Evolutionary conservation across 805 yeast species (phyloP), one percentile per base, ranked within the genome.

Genomic region (Maudiozyma bulderi): DNA sequence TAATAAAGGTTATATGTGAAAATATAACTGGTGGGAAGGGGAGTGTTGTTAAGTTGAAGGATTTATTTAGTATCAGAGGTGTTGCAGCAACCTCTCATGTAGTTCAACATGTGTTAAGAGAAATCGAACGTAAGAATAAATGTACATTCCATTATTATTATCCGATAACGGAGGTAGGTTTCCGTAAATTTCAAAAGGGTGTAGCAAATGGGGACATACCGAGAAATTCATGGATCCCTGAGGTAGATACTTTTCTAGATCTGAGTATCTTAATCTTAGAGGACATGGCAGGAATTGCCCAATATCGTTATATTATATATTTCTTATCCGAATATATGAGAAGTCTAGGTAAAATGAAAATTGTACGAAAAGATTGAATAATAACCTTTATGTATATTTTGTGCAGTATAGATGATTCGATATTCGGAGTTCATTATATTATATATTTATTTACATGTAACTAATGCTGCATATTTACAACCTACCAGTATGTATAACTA

Each of bases 281-380:
- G 37, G 56, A 66, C 15, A 56, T 82, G 6, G 15, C 26, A 9
- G 20, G 32, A 1, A 34, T 40, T n/a, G 49, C 52, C 15, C 81
- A 83, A 2, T 81, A 75, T 49, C 53, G 50, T 8, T 82, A 84
- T 0, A 52, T 81, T 3, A 66, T 74, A 4, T 71, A 71, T 33
- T 68, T 83, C 41, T 57, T 83, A 14, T 78, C 75, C 55, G 71
- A 74, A 15, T 80, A 82, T 35, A 54, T 82, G 53, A 76, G 75
- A 55, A 74, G 81, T 51, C 62, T 81, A 9, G 57, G 72, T 7
- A 15, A 33, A 4, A 11, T 44, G 8, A n/a, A 20, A 7, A 26
- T 34, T 9, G 13, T 5, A 8, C 38, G 8, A 35, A 6, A 15
- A 35, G 13, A 8, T 7, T 35, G 13, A n/a, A 35, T 35, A 3